Base-by-base conservation (phyloP, 1,139 yeast genomes). In the Suhomyces guaymorum region DNA sequence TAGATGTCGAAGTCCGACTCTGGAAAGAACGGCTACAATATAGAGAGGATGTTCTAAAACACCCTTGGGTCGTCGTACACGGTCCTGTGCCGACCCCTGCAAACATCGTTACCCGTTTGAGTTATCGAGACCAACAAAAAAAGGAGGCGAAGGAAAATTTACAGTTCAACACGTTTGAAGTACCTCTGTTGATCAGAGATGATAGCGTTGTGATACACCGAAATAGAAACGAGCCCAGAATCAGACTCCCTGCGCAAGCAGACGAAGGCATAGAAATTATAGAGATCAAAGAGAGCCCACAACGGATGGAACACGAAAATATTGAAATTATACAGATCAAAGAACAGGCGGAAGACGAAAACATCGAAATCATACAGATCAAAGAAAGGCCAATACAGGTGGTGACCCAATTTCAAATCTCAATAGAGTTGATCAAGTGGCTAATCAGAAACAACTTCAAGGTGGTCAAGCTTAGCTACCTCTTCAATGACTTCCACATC, bases 1-100 rank as follows among this genome's bases (percentile, higher is more conserved):
- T 37, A 3, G 34, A 32, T 10, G n/a, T 30, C 2, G 40, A 37
- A 15, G 20, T 37, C 18, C 7, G 6, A 7, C 47, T 48, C 44
- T 73, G 79, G 78, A 46, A 43, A 13, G 48, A 48, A 7, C 49
- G 60, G 6, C 27, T 72, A 22, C 41, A 47, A 4, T 44, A 44
- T 23, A 50, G 72, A 33, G 37, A 52, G 8, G 25, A 34, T 3
- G 26, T 38, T 1, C 43, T 62, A 17, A 11, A 11, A 6, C 22
- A 19, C 2, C 59, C 63, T 0, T 65, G 70, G 70, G 42, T 39
- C 3, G 56, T 48, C 5, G 15, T 11, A 4, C 24, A 13, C 16
- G 21, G 8, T 12, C 14, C 3, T 7, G 12, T 9, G 13, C 16
- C n/a, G 5, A 8, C 10, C 7, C 2, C 22, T n/a, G 6, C 13